Base-by-base conservation (phyloP, 2,329 filamentous ascomycete species). In the Fusarium setosum region DNA sequence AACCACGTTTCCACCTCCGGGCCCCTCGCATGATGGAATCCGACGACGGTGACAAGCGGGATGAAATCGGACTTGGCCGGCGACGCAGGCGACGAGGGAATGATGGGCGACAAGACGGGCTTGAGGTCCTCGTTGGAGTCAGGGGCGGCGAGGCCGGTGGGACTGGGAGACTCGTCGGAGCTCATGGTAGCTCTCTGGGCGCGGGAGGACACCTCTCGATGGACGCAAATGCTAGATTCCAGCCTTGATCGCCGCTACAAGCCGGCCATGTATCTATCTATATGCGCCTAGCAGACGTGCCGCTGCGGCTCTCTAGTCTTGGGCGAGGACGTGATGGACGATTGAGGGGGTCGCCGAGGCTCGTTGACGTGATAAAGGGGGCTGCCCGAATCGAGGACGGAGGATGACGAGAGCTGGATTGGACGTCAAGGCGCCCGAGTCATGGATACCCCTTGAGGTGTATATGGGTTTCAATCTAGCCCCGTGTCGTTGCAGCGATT, bases 1-100 rank as follows among this genome's bases (percentile, higher is more conserved):
- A 97, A 93, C 92, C 95, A 98, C 72, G 86, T 87, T 82, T 98
- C 94, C 56, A 98, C 92, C 81, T 99, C 96, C 29, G 96, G 96
- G 9, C 96, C 96, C 76, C 88, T 84, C 54, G 92, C 91, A 84
- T 95, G 92, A 79, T 95, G 92, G 75, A 95, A 95, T 77, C 91
- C 92, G 72, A 95, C 91, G 59, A 95, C 91, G 66, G 90, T 88
- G 47, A 95, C 90, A 74, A 94, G 83, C 41, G 92, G 92, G 56
- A 83, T 81, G 75, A 90, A 91, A 61, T 80, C 79, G 10, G 70
- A 57, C 60, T 67, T 72, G 18, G 69, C 68, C 7, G 75, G 72
- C 20, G 74, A 73, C 20, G 72, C 72, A 9, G 76, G 74, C 24
- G 74, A 71, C 31, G 63, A 62, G 24, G 77, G 75, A 12, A 72